Conservation (phyloP, 2,329 filamentous ascomycete species). For the Verticillium isaacii region DNA sequence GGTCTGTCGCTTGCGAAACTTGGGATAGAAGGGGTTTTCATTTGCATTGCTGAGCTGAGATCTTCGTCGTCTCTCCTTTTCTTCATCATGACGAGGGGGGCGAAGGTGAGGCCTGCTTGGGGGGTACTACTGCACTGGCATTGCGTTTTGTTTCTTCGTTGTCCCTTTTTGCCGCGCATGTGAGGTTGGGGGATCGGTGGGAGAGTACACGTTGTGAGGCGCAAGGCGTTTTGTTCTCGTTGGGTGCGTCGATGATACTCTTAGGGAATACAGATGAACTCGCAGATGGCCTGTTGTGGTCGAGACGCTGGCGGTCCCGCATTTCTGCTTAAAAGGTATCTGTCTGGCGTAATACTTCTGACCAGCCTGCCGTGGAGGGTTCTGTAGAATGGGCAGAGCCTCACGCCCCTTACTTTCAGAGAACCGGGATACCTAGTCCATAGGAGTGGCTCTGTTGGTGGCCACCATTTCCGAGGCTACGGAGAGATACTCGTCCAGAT, state of each 20-base stretch:
- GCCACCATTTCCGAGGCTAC: too few relatives aligned
- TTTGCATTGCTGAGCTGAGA: not conserved
- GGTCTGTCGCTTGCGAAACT: not conserved
- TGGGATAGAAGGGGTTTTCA: not conserved
- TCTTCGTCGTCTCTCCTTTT: not conserved
- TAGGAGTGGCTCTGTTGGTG: too few relatives aligned
- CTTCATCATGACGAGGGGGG: not conserved
- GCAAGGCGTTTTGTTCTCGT: not conserved
- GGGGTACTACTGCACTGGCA: not conserved
- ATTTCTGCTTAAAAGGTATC: too few relatives aligned
- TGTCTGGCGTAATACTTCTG: too few relatives aligned
- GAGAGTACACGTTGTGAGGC: not conserved
- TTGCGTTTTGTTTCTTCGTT: not conserved
- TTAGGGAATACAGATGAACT: not conserved
- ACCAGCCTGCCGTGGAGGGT: too few relatives aligned
- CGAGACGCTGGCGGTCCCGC: too few relatives aligned
- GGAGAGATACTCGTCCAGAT: too few relatives aligned
- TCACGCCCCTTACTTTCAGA: too few relatives aligned
- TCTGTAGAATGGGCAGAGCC: too few relatives aligned
- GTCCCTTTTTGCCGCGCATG: not conserved
- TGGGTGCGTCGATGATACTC: not conserved
- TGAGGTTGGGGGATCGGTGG: not conserved
- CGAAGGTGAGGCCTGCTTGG: not conserved
- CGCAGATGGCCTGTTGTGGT: too few relatives aligned
- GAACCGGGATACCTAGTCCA: too few relatives aligned